These are phyloP conservation scores for Hylodesmum podocarpum DNA, from an alignment of 306 rosid species.

Conservation along the genomic window DNA sequence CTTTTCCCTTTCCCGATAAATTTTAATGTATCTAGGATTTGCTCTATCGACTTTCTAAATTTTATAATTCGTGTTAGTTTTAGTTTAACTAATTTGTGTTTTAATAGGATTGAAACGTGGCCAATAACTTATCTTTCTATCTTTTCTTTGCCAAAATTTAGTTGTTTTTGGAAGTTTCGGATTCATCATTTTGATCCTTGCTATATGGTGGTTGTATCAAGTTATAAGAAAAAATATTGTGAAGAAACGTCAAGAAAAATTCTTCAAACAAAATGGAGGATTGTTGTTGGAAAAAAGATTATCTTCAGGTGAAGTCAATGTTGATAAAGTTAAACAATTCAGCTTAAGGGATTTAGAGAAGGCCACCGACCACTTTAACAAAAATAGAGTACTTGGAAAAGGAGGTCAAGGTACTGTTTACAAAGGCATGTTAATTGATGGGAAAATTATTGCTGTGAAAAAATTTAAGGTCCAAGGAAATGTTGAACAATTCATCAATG, in stretches of 20 bases:
- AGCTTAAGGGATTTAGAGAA: background rate
- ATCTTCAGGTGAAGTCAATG: background rate
- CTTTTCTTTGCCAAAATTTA: background rate
- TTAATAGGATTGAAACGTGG: no score
- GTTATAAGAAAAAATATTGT: background rate
- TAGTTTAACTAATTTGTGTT: background rate
- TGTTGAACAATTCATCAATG: background rate
- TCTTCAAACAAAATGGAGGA: background rate
- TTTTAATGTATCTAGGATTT: no score
- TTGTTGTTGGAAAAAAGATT: background rate
- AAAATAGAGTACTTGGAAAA: background rate
- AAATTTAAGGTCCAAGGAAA: background rate
- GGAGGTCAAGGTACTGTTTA: constrained; percentile 9
- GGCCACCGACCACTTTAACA: background rate
- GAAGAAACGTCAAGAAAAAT: background rate
- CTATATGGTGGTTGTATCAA: background rate
- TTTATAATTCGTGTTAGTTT: no score
- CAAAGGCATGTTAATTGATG: background rate
- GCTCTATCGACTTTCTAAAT: no score
- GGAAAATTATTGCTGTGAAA: background rate
- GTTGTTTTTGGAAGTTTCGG: background rate
- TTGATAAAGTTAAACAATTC: background rate
- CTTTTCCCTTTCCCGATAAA: no score
- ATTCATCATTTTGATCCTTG: background rate
- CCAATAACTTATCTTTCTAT: background rate